A percentile compares a stretch with the other conserved stretches of the same genome.
phyloP scores from a whole-genome alignment of 2,329 filamentous ascomycete genomes.

The Talaromyces sp. region DNA sequence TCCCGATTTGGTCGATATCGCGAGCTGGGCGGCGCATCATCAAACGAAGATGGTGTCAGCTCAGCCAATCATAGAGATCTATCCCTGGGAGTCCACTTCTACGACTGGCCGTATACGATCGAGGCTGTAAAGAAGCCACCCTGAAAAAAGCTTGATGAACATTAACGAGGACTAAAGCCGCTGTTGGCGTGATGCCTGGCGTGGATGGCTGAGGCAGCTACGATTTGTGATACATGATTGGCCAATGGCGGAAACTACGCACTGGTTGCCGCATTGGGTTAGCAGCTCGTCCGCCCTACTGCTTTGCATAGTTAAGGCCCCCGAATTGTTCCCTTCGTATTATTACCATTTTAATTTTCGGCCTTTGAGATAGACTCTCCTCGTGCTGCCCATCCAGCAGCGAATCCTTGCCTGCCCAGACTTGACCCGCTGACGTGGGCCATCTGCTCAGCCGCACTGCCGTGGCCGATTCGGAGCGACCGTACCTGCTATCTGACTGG shows the following conservation, averaged over 20 bases:
- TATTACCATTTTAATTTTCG: no score
- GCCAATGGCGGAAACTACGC: not conserved
- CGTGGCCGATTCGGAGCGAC: not conserved
- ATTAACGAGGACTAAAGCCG: not conserved
- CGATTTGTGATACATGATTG: not conserved
- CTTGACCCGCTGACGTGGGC: not conserved
- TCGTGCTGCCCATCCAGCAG: not conserved
- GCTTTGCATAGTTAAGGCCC: not conserved
- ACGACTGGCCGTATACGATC: not conserved
- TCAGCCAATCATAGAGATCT: not conserved
- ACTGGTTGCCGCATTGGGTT: not conserved
- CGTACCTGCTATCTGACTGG: not conserved
- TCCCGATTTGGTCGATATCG: constrained; percentile 12
- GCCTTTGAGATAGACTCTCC: not conserved
- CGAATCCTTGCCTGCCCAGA: no score
- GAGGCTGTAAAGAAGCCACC: not conserved
- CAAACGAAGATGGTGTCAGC: no score
- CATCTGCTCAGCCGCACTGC: not conserved
- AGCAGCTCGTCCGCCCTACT: not conserved
- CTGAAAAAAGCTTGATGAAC: not conserved
- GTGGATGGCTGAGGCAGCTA: not conserved
- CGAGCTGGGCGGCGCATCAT: not conserved
- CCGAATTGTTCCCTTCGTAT: not conserved
- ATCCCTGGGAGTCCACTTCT: not conserved
- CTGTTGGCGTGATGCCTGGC: not conserved